These are phyloP conservation scores for Stipa capillata DNA, from an alignment of 176 grass and related monocot species.

Conservation along the genomic window DNA sequence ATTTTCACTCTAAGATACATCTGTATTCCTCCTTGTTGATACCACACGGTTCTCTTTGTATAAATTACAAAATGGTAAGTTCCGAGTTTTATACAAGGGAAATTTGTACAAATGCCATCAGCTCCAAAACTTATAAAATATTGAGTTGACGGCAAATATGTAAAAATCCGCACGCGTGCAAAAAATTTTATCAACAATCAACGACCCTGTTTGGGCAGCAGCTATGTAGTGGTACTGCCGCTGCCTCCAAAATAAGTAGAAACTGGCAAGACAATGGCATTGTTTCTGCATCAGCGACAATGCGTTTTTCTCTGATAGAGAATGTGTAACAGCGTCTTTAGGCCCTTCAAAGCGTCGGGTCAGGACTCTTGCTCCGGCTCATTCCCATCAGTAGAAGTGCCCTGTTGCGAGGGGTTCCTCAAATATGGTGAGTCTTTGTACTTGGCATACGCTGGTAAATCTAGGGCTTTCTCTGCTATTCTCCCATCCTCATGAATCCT, in stretches of 20 bases:
- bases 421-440: slow-evolving; percentile 71
- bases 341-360: neutral
- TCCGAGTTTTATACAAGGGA: neutral
- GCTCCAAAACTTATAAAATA: too few relatives aligned
- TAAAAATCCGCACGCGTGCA: neutral
- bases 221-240: neutral
- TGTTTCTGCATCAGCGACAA: neutral
- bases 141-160: too few relatives aligned
- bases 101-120: too few relatives aligned
- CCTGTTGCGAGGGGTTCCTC: slow-evolving; percentile 34
- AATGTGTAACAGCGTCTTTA: neutral
- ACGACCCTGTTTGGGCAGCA: neutral
- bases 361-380: slow-evolving; percentile 12
- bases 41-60: neutral
- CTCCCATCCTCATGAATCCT: slow-evolving; percentile 88
- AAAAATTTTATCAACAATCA: neutral
- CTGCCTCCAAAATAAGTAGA: neutral
- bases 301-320: neutral
- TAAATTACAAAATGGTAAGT: neutral
- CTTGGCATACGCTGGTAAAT: slow-evolving; percentile 54
- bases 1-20: neutral
- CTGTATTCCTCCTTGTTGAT: neutral
- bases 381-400: neutral
- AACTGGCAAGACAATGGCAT: neutral
- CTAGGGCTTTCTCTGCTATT: slow-evolving; percentile 77